Percentiles rank a stretch among this genome's conserved stretches.
Evolutionary conservation across 2,329 filamentous ascomycete genomes (phyloP).

Genomic region (Akanthomyces lecanii): DNA sequence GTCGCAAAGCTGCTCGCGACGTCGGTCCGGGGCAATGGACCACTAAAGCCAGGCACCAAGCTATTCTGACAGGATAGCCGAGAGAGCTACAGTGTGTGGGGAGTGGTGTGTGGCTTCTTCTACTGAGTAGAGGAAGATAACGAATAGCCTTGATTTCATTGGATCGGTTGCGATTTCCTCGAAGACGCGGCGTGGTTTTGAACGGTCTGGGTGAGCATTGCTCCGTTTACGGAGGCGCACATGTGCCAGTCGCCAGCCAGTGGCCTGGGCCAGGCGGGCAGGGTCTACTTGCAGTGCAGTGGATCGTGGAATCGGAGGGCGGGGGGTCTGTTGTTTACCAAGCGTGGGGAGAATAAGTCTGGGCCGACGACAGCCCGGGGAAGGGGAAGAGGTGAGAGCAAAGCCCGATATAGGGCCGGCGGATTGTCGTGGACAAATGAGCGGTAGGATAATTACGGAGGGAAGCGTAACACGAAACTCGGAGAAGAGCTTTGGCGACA

Average conservation of each 20-base stretch:
- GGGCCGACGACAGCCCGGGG: background rate
- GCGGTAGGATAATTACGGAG: slow-evolving; percentile 13
- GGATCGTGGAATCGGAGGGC: slow-evolving; percentile 10
- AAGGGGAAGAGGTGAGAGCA: background rate
- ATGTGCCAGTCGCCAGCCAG: background rate
- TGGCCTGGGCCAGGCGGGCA: too few species aligned
- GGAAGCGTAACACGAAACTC: background rate
- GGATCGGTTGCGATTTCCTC: background rate
- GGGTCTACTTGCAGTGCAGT: background rate
- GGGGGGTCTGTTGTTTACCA: background rate
- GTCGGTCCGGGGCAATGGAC: background rate
- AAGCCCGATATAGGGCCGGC: slow-evolving; percentile 16
- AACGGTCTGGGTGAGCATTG: background rate
- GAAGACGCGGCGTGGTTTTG: background rate
- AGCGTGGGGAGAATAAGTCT: background rate
- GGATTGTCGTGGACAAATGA: slow-evolving; percentile 17
- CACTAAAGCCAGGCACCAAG: slow-evolving; percentile 7
- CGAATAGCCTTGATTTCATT: slow-evolving; percentile 5
- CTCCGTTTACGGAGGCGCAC: slow-evolving; percentile 15
- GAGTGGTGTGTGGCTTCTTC: background rate
- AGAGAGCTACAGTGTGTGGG: slow-evolving; percentile 2
- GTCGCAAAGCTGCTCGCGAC: background rate
- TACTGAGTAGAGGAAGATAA: background rate
- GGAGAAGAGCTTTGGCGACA: background rate
- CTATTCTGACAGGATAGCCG: slow-evolving; percentile 5